These are phyloP conservation scores for Haplosporangium sp. DNA, from an alignment of 371 early-diverging fungal species.

Conservation along the genomic window DNA sequence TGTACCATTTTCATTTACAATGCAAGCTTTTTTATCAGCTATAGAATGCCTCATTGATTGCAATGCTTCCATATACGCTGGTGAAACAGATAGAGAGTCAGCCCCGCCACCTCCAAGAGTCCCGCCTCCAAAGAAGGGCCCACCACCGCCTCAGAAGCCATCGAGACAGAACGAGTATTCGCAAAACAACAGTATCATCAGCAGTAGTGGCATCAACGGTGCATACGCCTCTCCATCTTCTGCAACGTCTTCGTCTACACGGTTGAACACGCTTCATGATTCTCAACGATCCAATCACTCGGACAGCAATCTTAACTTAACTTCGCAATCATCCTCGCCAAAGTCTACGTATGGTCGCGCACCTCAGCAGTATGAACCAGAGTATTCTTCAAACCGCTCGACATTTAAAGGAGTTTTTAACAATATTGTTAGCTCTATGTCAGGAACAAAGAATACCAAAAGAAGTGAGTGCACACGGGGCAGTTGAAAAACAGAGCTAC, in stretches of 20 bases:
- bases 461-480: not conserved
- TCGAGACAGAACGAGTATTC: constrained; percentile 24
- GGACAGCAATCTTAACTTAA: constrained; percentile 23
- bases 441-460: constrained; percentile 46
- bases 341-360: constrained; percentile 41
- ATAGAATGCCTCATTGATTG: no score
- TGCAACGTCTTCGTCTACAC: constrained; percentile 4
- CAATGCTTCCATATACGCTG: no score
- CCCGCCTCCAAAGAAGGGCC: constrained; percentile 45
- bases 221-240: constrained; percentile 6
- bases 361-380: constrained; percentile 43
- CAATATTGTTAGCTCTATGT: constrained; percentile 72
- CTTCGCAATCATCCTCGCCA: constrained; percentile 39
- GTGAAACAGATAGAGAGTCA: constrained; percentile 24
- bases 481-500: no score
- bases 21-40: not conserved
- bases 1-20: not conserved
- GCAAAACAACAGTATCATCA: constrained; percentile 17
- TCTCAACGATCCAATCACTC: constrained; percentile 51
- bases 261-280: constrained; percentile 48
- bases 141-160: constrained; percentile 47
- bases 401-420: constrained; percentile 77
- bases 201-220: constrained; percentile 14
- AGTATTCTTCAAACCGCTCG: constrained; percentile 50
- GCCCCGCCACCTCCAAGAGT: constrained; percentile 23